phyloP scores from a whole-genome alignment of 805 yeast genomes.

The Starmerella powellii region DNA sequence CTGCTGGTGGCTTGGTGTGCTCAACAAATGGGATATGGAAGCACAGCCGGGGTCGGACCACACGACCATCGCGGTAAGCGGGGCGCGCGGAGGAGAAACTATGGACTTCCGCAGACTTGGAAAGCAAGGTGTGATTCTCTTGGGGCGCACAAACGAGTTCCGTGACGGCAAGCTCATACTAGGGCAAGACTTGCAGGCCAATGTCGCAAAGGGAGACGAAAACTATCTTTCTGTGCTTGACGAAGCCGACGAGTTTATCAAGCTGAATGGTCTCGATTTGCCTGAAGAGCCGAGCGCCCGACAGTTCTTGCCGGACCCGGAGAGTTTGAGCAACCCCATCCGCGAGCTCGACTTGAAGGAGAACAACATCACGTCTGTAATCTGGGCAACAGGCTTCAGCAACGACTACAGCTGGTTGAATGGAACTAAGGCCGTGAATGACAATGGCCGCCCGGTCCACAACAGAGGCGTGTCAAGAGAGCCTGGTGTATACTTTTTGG shows the following conservation, averaged over 20 bases:
- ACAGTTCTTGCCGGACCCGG: conserved; percentile 11
- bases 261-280: conserved; percentile 11
- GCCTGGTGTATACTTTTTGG: conserved; percentile 18
- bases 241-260: conserved; percentile 15
- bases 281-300: conserved; percentile 17
- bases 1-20: conserved; percentile 21
- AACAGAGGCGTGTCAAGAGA: conserved; percentile 16
- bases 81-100: conserved; percentile 18
- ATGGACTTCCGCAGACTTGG: conserved; percentile 19
- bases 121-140: conserved; percentile 9
- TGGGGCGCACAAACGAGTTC: conserved; percentile 14
- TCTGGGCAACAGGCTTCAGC: conserved; percentile 20
- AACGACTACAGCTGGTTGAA: conserved; percentile 15
- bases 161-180: conserved; percentile 8
- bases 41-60: conserved; percentile 9
- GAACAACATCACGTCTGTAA: conserved; percentile 10
- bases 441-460: conserved; percentile 12
- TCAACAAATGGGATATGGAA: conserved; percentile 19
- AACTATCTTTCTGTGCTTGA: conserved; percentile 15
- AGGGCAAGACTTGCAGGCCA: conserved; percentile 9
- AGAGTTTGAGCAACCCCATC: conserved; percentile 10
- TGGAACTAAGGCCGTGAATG: conserved; percentile 6
- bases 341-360: conserved; percentile 9
- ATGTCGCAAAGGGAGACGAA: conserved; percentile 14
- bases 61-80: conserved; percentile 20